Evolutionary conservation across 495 filamentous ascomycete species (phyloP).

Genomic region (Peziza echinospora): DNA sequence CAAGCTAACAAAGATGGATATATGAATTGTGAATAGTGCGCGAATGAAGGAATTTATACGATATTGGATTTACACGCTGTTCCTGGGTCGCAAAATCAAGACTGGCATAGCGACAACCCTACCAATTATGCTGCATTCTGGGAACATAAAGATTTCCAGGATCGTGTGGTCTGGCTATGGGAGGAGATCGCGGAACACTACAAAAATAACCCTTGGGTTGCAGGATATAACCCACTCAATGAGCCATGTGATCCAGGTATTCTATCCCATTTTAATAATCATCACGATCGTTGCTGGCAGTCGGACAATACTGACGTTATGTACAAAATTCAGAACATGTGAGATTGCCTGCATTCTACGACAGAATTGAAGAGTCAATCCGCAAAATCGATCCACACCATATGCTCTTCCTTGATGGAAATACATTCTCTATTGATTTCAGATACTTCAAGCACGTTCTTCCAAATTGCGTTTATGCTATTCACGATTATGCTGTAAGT

Average conservation of each 20-base stretch:
- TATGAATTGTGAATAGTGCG: too few species aligned
- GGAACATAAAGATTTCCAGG: slow-evolving; percentile 40
- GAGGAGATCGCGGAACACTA: slow-evolving; percentile 34
- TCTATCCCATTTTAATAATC: not conserved
- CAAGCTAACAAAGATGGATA: not conserved
- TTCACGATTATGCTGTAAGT: slow-evolving; percentile 34
- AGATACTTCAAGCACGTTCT: slow-evolving; percentile 14
- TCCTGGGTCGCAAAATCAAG: slow-evolving; percentile 40
- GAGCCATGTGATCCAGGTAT: slow-evolving; percentile 34
- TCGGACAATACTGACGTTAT: not conserved
- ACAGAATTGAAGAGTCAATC: slow-evolving; percentile 36
- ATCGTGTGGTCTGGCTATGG: slow-evolving; percentile 40
- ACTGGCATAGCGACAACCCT: slow-evolving; percentile 41
- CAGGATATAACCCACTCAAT: slow-evolving; percentile 45
- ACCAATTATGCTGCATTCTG: slow-evolving; percentile 37
- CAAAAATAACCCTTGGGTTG: slow-evolving; percentile 29
- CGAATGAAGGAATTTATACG: slow-evolving; percentile 33
- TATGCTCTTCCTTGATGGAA: slow-evolving; percentile 43
- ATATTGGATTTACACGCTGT: slow-evolving; percentile 40
- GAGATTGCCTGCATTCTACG: slow-evolving; percentile 33
- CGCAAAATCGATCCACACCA: slow-evolving; percentile 37
- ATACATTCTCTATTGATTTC: slow-evolving; percentile 39
- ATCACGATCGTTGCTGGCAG: too few species aligned
- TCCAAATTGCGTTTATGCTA: slow-evolving; percentile 35
- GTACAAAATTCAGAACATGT: slow-evolving; percentile 21